These are phyloP conservation scores for Ganoderma boninense DNA, from an alignment of 1,284 basidiomycete genomes.

Conservation along the genomic window DNA sequence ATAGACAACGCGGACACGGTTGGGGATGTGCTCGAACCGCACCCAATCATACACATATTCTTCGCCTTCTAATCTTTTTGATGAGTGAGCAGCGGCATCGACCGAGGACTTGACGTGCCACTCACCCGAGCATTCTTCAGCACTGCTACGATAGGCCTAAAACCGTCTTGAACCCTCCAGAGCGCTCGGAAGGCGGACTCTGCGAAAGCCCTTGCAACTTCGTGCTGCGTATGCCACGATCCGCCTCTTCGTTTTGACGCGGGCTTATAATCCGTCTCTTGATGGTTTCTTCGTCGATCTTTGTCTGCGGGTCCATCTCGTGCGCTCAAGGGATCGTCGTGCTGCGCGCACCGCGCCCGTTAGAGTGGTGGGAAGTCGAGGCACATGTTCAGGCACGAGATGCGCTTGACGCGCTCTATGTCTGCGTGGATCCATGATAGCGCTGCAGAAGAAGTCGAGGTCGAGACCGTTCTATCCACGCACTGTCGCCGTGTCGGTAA, in stretches of 20 bases:
- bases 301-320: slow-evolving; percentile 16
- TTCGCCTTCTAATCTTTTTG: neutral
- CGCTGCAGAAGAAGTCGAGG: slow-evolving; percentile 65
- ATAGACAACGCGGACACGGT: neutral
- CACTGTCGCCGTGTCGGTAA: neutral
- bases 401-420: slow-evolving; percentile 56
- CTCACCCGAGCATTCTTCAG: neutral
- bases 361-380: slow-evolving; percentile 39
- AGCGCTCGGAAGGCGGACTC: neutral
- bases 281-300: too few relatives aligned
- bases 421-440: slow-evolving; percentile 62
- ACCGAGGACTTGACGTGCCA: neutral
- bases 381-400: slow-evolving; percentile 57
- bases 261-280: too few relatives aligned
- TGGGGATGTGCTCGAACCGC: neutral
- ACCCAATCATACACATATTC: neutral
- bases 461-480: slow-evolving; percentile 66
- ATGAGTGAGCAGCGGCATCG: neutral
- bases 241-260: too few relatives aligned
- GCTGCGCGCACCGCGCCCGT: slow-evolving; percentile 6
- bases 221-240: slow-evolving; percentile 1
- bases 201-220: neutral
- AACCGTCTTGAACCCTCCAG: neutral
- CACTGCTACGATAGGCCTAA: neutral
- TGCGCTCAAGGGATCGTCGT: slow-evolving; percentile 6